Conservation (phyloP, 2,329 filamentous ascomycete genomes). For the Aspergillus ochraceus region DNA sequence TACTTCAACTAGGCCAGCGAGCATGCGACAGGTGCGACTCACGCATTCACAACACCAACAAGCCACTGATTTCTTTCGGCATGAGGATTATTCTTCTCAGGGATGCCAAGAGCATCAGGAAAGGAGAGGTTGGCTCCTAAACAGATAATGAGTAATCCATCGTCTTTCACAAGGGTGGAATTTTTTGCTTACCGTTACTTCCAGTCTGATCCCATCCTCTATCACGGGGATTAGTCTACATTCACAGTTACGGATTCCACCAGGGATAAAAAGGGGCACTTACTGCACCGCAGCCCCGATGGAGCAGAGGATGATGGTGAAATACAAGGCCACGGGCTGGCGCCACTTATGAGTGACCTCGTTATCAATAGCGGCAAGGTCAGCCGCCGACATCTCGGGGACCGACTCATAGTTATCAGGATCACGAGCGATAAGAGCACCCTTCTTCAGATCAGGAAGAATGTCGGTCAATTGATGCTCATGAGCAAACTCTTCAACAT, state of each 20-base stretch:
- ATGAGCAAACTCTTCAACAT: conserved; percentile 46
- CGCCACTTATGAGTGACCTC: conserved; percentile 53
- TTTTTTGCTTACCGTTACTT: conserved; percentile 27
- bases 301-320: conserved; percentile 53
- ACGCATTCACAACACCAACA: conserved; percentile 65
- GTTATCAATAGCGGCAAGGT: conserved; percentile 44
- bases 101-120: conserved; percentile 48
- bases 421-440: conserved; percentile 52
- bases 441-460: conserved; percentile 45
- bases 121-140: conserved; percentile 53
- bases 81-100: conserved; percentile 37
- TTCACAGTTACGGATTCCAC: background rate
- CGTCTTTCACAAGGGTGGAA: background rate
- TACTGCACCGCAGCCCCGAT: conserved; percentile 54
- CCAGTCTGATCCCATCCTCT: conserved; percentile 37
- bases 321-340: conserved; percentile 50
- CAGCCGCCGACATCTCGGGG: conserved; percentile 43
- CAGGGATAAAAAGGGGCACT: conserved; percentile 18
- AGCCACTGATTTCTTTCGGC: conserved; percentile 55
- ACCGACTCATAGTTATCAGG: conserved; percentile 48
- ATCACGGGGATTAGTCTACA: background rate
- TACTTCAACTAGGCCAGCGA: background rate
- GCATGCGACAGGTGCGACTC: conserved; percentile 47
- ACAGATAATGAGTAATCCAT: conserved; percentile 22
- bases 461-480: conserved; percentile 43